Evolutionary conservation across 1,284 basidiomycete genomes (phyloP).

Genomic region (Singerocomus rubriflavus): DNA sequence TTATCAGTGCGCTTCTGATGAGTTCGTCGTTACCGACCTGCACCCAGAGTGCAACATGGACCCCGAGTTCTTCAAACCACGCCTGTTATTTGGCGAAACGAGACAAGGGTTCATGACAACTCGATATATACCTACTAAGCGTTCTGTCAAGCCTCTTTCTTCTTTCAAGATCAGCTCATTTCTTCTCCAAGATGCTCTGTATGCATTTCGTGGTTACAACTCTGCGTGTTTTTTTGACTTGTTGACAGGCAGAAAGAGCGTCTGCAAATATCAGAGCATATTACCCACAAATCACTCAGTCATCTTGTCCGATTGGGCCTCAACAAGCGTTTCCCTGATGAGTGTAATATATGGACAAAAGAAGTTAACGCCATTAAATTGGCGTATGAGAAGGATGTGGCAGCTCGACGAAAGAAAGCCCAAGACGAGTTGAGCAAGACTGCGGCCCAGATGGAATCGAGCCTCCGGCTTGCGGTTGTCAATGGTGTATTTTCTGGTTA

Average conservation of each 20-base stretch:
- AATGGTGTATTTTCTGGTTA: slow-evolving; percentile 26
- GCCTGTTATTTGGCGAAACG: slow-evolving; percentile 35
- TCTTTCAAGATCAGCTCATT: slow-evolving; percentile 10
- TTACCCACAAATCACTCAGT: slow-evolving; percentile 30
- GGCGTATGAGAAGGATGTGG: slow-evolving; percentile 4
- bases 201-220: not conserved
- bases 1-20: slow-evolving; percentile 20
- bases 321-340: slow-evolving; percentile 27
- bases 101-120: slow-evolving; percentile 34
- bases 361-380: slow-evolving; percentile 13
- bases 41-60: slow-evolving; percentile 26
- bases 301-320: slow-evolving; percentile 36
- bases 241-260: slow-evolving; percentile 25
- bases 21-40: slow-evolving; percentile 9
- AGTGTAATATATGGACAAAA: slow-evolving; percentile 27
- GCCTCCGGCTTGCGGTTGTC: slow-evolving; percentile 27
- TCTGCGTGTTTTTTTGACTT: slow-evolving; percentile 3
- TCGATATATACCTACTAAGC: slow-evolving; percentile 24
- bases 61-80: slow-evolving; percentile 25
- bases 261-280: slow-evolving; percentile 28
- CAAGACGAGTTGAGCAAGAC: slow-evolving; percentile 9
- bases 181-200: slow-evolving; percentile 23
- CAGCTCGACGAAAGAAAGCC: slow-evolving; percentile 11
- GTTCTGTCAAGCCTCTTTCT: slow-evolving; percentile 3
- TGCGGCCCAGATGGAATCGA: slow-evolving; percentile 15